These are phyloP conservation scores for Vanderwaltozyma verrucispora DNA, from an alignment of 805 yeast species.

Conservation along the genomic window DNA sequence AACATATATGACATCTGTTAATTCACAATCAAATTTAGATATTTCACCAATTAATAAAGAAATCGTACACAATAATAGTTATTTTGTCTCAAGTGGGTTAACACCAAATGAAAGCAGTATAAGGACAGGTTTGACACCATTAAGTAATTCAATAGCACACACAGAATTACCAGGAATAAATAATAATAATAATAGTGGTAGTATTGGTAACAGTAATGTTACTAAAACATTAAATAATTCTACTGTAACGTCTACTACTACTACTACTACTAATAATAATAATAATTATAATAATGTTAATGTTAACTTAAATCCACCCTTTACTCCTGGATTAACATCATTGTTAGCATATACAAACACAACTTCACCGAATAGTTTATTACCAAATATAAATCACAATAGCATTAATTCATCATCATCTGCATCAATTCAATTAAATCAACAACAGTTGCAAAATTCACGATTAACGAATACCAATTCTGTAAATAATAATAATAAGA, in stretches of 20 bases:
- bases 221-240: too few species aligned
- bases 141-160: background rate
- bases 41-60: background rate
- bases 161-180: constrained; percentile 1
- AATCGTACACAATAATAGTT: background rate
- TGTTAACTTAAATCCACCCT: too few species aligned
- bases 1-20: background rate
- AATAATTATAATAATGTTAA: too few species aligned
- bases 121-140: constrained; percentile 25
- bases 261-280: too few species aligned
- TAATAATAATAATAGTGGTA: background rate
- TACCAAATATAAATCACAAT: background rate
- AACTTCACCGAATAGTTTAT: background rate
- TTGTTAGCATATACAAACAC: background rate
- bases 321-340: constrained; percentile 4
- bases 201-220: too few species aligned
- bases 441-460: too few species aligned
- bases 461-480: background rate
- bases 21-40: too few species aligned
- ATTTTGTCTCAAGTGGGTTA: constrained; percentile 37
- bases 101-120: constrained; percentile 70
- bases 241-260: too few species aligned
- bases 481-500: background rate
- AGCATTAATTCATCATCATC: background rate
- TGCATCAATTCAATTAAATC: too few species aligned